Evolutionary conservation across 306 rosid species (phyloP), one percentile per base, ranked within the genome.

Genomic region (Abrus precatorius): DNA sequence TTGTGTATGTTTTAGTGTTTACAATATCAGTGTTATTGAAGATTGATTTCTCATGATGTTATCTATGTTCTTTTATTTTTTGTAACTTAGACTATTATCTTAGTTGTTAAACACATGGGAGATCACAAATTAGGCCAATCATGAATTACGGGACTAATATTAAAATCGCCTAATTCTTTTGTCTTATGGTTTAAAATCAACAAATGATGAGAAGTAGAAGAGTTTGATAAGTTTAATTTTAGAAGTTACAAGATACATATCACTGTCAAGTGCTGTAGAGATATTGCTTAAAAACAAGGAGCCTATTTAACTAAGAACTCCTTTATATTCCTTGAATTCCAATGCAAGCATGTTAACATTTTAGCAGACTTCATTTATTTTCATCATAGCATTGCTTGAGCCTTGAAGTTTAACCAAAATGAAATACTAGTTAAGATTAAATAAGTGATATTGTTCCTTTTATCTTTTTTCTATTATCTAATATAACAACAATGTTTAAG

Each of bases 271-370:
- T 68, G 66, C 7, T 66, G 30, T 53, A 68, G 75, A 69, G 87
- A 41, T 61, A n/a, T 84, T 79, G 87, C 91, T 91, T 91, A 66
- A 68, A 88, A 82, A 84, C 82, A 56, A 86, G 88, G 91, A 81
- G 63, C 52, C 69, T 34, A 70, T 9, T 77, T 61, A 44, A 60
- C 70, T 63, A 34, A 80, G 75, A 76, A 78, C 60, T 11, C 56
- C 68, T 9, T 34, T 45, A 48, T 36, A 62, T 89, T 84, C 77
- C 97, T 91, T 93, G 89, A 72, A 87, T 76, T 91, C 81, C 81
- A 93, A 87, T 89, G 88, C 93, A 93, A 93, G 97, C 84, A 32
- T 76, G 73, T 57, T 11, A 69, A 30, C 76, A 66, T 71, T 61
- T 36, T 52, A 66, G 57, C 74, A 69, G 36, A 29, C 12, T 27